A percentile compares a stretch with the other conserved stretches of the same genome.
Evolutionary conservation across 208 protist species (phyloP).

Genomic region (Borovskyia barvae): DNA sequence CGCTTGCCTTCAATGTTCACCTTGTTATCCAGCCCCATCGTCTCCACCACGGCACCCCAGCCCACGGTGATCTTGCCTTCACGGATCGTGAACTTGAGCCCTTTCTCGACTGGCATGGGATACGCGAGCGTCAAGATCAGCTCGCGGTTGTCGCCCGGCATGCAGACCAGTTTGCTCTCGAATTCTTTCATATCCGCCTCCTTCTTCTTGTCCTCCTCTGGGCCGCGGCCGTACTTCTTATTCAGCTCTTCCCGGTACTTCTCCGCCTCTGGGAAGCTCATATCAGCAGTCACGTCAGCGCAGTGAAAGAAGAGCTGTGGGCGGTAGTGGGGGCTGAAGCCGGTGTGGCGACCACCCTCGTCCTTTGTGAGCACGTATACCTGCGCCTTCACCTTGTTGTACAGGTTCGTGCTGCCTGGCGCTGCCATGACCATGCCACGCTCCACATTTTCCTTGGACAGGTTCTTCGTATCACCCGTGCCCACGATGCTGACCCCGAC

Average conservation of each 20-base stretch:
- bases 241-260: constrained; percentile 62
- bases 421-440: constrained; percentile 95
- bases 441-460: constrained; percentile 96
- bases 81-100: constrained; percentile 97
- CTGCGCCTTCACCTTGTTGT: constrained; percentile 95
- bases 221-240: constrained; percentile 80
- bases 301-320: constrained; percentile 99
- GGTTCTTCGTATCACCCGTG: constrained; percentile 68
- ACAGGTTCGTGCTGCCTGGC: constrained; percentile 90
- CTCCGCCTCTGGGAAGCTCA: constrained; percentile 92
- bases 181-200: constrained; percentile 78
- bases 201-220: constrained; percentile 82
- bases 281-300: constrained; percentile 95
- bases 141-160: constrained; percentile 98
- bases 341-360: constrained; percentile 98
- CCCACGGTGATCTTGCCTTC: constrained; percentile 98
- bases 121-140: constrained; percentile 92
- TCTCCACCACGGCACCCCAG: constrained; percentile 96
- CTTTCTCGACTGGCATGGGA: constrained; percentile 92
- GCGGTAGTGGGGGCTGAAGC: constrained; percentile 96
- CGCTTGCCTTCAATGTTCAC: constrained; percentile 83
- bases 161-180: constrained; percentile 94
- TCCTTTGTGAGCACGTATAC: constrained; percentile 98
- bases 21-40: constrained; percentile 86
- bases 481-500: constrained; percentile 95